These are phyloP conservation scores for Vachellia collinsii DNA, from an alignment of 306 rosid species.

Conservation along the genomic window DNA sequence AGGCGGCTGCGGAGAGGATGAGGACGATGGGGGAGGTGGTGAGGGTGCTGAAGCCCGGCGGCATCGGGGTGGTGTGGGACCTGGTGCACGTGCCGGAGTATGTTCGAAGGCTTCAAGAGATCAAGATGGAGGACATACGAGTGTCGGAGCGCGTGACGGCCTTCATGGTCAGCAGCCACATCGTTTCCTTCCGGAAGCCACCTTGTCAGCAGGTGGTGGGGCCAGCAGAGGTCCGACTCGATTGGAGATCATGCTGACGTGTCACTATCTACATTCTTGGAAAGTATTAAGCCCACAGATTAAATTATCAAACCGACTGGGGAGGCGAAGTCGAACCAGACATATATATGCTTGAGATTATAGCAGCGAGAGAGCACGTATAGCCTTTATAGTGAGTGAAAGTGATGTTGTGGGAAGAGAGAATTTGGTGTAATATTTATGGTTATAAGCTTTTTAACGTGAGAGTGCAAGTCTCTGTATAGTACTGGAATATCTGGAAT, in stretches of 20 bases:
- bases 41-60: slow-evolving; percentile 87
- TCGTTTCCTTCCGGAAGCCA: slow-evolving; percentile 86
- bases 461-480: slow-evolving; percentile 25
- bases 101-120: slow-evolving; percentile 75
- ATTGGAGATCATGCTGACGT: slow-evolving; percentile 70
- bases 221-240: slow-evolving; percentile 82
- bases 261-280: background rate
- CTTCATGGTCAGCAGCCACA: slow-evolving; percentile 94
- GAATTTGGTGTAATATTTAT: background rate
- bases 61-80: slow-evolving; percentile 94
- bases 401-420: background rate
- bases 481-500: background rate
- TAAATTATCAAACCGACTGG: slow-evolving; percentile 39
- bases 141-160: slow-evolving; percentile 92
- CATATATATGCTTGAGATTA: background rate
- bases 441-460: background rate
- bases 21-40: slow-evolving; percentile 91
- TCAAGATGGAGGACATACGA: slow-evolving; percentile 90
- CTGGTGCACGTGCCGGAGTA: slow-evolving; percentile 93
- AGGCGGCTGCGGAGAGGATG: slow-evolving; percentile 97
- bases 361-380: background rate
- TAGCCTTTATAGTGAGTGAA: background rate
- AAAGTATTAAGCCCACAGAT: background rate
- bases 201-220: slow-evolving; percentile 79
- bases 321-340: slow-evolving; percentile 86